These are phyloP conservation scores for Oryza glumipatula DNA, from an alignment of 176 grass and related monocot genomes.

Conservation along the genomic window DNA sequence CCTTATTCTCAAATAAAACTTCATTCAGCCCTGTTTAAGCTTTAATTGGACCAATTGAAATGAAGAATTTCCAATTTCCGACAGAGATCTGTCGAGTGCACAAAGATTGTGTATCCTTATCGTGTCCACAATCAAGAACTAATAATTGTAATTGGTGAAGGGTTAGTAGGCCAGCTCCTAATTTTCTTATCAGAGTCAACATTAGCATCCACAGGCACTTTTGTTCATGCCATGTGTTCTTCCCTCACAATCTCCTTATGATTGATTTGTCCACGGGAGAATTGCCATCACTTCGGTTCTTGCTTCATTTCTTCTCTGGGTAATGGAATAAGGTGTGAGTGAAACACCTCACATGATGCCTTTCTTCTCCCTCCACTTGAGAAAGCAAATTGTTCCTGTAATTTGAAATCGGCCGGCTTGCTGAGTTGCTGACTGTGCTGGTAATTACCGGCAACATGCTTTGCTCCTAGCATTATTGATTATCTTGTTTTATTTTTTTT, in stretches of 20 bases:
- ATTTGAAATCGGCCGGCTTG: conserved; percentile 16
- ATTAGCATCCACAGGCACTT: conserved; percentile 41
- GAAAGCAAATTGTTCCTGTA: conserved; percentile 28
- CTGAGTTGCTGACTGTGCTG: background rate
- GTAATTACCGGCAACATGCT: background rate
- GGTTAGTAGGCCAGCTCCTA: conserved; percentile 13
- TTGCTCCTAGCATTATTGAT: background rate
- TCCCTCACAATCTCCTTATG: background rate
- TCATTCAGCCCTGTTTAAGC: background rate
- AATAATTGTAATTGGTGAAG: conserved; percentile 14
- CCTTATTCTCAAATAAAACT: conserved; percentile 23
- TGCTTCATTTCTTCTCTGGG: background rate
- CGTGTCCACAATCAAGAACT: conserved; percentile 13
- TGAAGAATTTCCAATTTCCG: background rate
- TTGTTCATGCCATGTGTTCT: conserved; percentile 44
- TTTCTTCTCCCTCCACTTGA: conserved; percentile 38
- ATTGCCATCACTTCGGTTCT: conserved; percentile 34
- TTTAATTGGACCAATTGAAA: background rate
- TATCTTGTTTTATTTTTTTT: background rate
- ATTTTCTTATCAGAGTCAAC: conserved; percentile 50
- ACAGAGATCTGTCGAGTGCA: conserved; percentile 6
- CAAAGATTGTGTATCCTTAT: conserved; percentile 33
- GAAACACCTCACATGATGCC: conserved; percentile 41
- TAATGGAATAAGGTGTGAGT: conserved; percentile 31
- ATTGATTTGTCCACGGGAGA: conserved; percentile 10